Percentiles rank a stretch among this genome's conserved stretches.
phyloP scores from a whole-genome alignment of 192 early-diverging fungal genomes.

The Coemansia sp. region DNA sequence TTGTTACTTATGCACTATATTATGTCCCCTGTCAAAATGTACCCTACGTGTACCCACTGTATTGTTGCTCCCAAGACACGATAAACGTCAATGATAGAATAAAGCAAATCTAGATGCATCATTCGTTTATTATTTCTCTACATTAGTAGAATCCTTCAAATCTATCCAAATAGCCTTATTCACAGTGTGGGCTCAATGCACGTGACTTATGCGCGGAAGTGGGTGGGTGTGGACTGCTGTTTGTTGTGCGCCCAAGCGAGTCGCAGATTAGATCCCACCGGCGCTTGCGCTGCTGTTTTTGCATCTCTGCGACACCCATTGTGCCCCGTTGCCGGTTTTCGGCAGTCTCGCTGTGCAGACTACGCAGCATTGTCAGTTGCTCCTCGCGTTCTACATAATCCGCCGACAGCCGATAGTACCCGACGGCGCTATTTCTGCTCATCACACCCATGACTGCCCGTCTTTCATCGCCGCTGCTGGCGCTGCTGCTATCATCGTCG shows the following conservation, averaged over 20 bases:
- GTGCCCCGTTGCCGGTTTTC: slow-evolving; percentile 14
- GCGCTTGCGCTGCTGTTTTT: slow-evolving; percentile 13
- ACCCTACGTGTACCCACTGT: background rate
- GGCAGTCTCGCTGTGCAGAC: slow-evolving; percentile 24
- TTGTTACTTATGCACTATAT: background rate
- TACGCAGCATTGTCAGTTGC: slow-evolving; percentile 22
- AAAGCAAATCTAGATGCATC: background rate
- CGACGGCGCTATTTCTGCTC: slow-evolving; percentile 14
- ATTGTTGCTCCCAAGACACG: background rate
- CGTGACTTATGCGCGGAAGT: background rate
- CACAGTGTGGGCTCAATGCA: slow-evolving; percentile 6
- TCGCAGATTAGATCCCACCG: slow-evolving; percentile 6
- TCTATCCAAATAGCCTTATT: background rate
- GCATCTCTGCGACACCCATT: slow-evolving; percentile 15
- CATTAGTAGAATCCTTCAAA: background rate
- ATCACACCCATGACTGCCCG: background rate
- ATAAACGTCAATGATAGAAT: background rate
- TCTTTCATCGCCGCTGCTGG: background rate
- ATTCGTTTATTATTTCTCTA: background rate
- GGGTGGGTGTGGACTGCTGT: background rate
- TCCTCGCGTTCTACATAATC: slow-evolving; percentile 20
- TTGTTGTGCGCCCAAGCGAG: background rate
- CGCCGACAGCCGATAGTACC: slow-evolving; percentile 27
- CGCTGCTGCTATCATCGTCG: slow-evolving; percentile 6
- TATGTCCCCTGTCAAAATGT: background rate